Percentiles rank a stretch among this genome's conserved stretches.
These are phyloP conservation scores for Ophidiomyces ophidiicola DNA, from an alignment of 2,329 filamentous ascomycete genomes.

Conservation along the genomic window DNA sequence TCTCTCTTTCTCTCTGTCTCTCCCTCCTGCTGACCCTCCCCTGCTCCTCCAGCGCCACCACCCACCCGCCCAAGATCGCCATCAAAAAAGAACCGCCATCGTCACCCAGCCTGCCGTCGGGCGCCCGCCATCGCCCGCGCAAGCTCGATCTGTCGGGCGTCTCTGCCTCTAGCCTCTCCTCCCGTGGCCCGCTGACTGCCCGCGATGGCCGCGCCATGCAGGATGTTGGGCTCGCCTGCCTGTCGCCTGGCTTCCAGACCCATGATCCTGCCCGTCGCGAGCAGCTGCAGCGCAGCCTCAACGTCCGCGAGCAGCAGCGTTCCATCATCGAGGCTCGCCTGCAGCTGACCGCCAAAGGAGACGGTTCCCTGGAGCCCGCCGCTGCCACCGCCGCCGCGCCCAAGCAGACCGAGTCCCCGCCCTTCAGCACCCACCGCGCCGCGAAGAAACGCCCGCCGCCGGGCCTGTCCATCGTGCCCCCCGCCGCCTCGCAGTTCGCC, in stretches of 20 bases:
- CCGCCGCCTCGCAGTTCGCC: slow-evolving; percentile 81
- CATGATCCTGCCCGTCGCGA: slow-evolving; percentile 95
- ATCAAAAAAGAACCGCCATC: slow-evolving; percentile 88
- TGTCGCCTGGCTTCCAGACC: slow-evolving; percentile 91
- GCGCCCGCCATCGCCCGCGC: slow-evolving; percentile 42
- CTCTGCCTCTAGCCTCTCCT: slow-evolving; percentile 50
- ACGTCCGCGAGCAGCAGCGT: slow-evolving; percentile 83
- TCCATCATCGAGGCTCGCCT: slow-evolving; percentile 86
- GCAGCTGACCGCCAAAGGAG: slow-evolving; percentile 75
- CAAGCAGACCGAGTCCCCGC: slow-evolving; percentile 42
- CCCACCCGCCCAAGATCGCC: slow-evolving; percentile 58
- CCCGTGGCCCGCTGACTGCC: slow-evolving; percentile 56
- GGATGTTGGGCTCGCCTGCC: slow-evolving; percentile 82
- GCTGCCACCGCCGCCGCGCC: too few relatives aligned
- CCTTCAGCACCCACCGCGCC: slow-evolving; percentile 30
- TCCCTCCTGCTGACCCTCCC: not conserved
- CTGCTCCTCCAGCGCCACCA: not conserved
- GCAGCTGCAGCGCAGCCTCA: slow-evolving; percentile 85
- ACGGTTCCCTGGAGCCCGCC: slow-evolving; percentile 44
- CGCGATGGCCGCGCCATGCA: slow-evolving; percentile 71
- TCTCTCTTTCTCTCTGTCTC: not conserved
- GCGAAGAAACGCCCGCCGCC: slow-evolving; percentile 52
- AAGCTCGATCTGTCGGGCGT: slow-evolving; percentile 36
- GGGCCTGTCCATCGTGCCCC: slow-evolving; percentile 86
- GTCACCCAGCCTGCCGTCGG: slow-evolving; percentile 62